These are phyloP conservation scores for Daldinia eschscholtzii DNA, from an alignment of 2,329 filamentous ascomycete genomes.

Conservation along the genomic window DNA sequence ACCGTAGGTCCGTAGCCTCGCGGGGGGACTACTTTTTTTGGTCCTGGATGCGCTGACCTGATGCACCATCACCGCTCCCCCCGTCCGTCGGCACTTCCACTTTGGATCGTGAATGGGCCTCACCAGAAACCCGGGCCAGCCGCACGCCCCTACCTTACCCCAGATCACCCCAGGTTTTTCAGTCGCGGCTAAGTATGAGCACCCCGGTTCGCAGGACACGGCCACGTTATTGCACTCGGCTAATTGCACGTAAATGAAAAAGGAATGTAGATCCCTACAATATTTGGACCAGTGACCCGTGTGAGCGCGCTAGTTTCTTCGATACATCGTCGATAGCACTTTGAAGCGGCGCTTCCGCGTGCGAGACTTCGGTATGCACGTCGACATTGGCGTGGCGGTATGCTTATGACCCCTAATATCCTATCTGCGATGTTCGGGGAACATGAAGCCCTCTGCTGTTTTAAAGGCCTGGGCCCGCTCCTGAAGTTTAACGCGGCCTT, in stretches of 20 bases:
- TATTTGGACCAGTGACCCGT: slow-evolving; percentile 11
- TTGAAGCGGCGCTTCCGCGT: slow-evolving; percentile 37
- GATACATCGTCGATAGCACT: slow-evolving; percentile 22
- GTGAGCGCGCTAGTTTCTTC: slow-evolving; percentile 26
- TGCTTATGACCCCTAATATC: background rate
- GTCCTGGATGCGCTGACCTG: slow-evolving; percentile 4
- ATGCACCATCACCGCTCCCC: slow-evolving; percentile 18
- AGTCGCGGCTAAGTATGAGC: slow-evolving; percentile 43
- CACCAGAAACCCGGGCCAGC: slow-evolving; percentile 35
- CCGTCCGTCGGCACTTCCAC: slow-evolving; percentile 32
- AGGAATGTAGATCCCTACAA: slow-evolving; percentile 23
- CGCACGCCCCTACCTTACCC: slow-evolving; percentile 27
- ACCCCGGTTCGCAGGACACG: slow-evolving; percentile 19
- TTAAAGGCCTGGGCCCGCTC: slow-evolving; percentile 31
- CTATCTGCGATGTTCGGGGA: slow-evolving; percentile 10
- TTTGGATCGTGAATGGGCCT: slow-evolving; percentile 12
- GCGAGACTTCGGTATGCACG: slow-evolving; percentile 26
- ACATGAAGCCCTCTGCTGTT: background rate
- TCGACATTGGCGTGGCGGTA: slow-evolving; percentile 17
- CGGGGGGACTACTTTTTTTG: slow-evolving; percentile 9
- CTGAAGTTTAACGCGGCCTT: slow-evolving; percentile 1
- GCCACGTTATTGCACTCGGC: slow-evolving; percentile 31
- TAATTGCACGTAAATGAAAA: slow-evolving; percentile 40
- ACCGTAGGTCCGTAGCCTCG: slow-evolving; percentile 28
- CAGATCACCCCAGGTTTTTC: slow-evolving; percentile 39